Percentiles rank a stretch among this genome's conserved stretches.
Conservation (phyloP, 495 filamentous ascomycete genomes). For the Podospora australis region DNA sequence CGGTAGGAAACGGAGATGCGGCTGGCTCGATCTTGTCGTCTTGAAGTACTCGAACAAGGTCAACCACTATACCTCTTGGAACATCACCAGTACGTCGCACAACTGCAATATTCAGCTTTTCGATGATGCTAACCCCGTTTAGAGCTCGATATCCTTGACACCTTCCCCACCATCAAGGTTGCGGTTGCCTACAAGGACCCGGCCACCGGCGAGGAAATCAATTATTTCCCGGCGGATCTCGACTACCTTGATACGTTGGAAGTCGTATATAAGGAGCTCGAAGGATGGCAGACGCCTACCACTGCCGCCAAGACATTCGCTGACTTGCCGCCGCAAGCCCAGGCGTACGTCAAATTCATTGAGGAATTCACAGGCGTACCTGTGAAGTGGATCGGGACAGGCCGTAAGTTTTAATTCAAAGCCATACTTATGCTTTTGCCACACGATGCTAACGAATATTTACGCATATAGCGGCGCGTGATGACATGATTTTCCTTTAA, state of each 20-base stretch:
- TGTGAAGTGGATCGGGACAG: constrained; percentile 74
- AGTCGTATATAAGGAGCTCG: constrained; percentile 65
- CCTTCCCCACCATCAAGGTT: constrained; percentile 73
- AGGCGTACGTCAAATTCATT: constrained; percentile 63
- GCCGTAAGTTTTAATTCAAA: constrained; percentile 36
- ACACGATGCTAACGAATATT: not conserved
- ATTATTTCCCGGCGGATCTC: constrained; percentile 35
- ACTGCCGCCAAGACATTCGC: constrained; percentile 37
- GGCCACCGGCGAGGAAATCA: constrained; percentile 29
- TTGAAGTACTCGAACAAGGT: constrained; percentile 64
- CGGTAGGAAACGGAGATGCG: constrained; percentile 75
- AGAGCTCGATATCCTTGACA: constrained; percentile 73
- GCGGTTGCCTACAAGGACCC: constrained; percentile 62
- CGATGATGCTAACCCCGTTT: not conserved
- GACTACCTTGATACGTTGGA: constrained; percentile 35
- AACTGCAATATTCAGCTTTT: not conserved
- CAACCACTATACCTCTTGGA: constrained; percentile 70
- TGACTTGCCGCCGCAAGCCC: constrained; percentile 68
- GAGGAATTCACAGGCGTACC: constrained; percentile 67
- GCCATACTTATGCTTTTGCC: not conserved
- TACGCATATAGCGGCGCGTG: constrained; percentile 8
- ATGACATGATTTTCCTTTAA: constrained; percentile 20
- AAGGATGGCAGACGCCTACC: constrained; percentile 71
- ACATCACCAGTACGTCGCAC: constrained; percentile 59
- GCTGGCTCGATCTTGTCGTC: constrained; percentile 89